phyloP scores from a whole-genome alignment of 1,284 basidiomycete species.

The Apiotrichum domesticum region DNA sequence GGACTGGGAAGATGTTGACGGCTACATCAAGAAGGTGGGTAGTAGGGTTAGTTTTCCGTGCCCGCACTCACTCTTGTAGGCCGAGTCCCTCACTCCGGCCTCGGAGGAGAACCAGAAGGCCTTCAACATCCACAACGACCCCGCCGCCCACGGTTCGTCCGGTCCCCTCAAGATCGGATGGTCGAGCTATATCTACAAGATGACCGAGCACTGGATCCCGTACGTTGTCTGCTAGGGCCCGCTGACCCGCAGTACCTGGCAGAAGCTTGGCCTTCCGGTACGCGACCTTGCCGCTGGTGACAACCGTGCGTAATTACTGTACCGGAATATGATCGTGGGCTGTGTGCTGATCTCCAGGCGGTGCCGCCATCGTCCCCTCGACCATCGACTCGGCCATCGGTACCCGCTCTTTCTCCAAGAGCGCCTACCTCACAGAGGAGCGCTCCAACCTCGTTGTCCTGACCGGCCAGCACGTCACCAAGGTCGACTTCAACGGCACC shows the following conservation, averaged over 20 bases:
- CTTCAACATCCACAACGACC: conserved; percentile 45
- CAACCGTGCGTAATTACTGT: conserved; percentile 9
- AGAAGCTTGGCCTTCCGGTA: conserved; percentile 50
- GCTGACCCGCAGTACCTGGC: conserved; percentile 30
- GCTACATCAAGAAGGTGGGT: conserved; percentile 23
- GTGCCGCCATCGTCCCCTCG: conserved; percentile 53
- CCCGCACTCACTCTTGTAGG: conserved; percentile 16
- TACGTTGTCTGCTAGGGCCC: not conserved
- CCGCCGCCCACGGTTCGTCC: conserved; percentile 47
- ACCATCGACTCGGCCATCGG: conserved; percentile 60
- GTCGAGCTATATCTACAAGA: conserved; percentile 48
- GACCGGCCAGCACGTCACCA: conserved; percentile 56
- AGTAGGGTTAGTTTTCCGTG: not conserved
- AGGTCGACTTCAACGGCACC: conserved; percentile 56
- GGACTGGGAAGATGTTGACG: conserved; percentile 40
- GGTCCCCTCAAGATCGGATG: conserved; percentile 51
- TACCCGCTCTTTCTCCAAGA: conserved; percentile 61
- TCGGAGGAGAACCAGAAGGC: conserved; percentile 38
- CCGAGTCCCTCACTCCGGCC: conserved; percentile 49
- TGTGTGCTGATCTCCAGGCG: conserved; percentile 6
- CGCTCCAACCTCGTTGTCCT: conserved; percentile 59
- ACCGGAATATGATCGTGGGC: too few relatives aligned
- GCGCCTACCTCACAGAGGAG: conserved; percentile 59
- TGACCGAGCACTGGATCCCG: conserved; percentile 54
- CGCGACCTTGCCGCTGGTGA: conserved; percentile 40